phyloP scores from a whole-genome alignment of 163 green algal genomes.

The Volvox carteri region DNA sequence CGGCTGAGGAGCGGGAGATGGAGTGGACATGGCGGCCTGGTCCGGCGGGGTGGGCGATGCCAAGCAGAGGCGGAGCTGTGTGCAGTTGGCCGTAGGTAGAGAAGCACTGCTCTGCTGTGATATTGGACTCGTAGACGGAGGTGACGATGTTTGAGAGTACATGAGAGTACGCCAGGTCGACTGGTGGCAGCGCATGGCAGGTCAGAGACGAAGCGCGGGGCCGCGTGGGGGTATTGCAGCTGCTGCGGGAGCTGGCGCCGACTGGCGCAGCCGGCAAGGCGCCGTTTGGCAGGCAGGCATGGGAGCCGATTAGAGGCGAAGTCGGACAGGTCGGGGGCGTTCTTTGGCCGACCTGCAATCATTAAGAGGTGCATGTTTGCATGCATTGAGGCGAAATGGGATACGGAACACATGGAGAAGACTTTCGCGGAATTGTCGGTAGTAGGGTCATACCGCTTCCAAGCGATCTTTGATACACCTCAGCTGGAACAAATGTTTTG shows the following conservation, averaged over 20 bases:
- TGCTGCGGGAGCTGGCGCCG: background rate
- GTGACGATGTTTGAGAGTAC: background rate
- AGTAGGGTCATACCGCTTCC: background rate
- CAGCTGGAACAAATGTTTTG: no score
- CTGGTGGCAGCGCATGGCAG: background rate
- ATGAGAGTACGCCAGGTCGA: background rate
- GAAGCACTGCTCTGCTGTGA: slow-evolving; percentile 38
- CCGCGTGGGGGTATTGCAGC: background rate
- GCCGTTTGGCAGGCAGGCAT: background rate
- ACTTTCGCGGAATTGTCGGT: no score
- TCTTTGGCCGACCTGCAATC: background rate
- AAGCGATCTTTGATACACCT: no score
- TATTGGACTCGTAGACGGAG: slow-evolving; percentile 23
- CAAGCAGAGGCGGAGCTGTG: slow-evolving; percentile 9
- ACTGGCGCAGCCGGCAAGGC: background rate
- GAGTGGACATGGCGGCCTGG: background rate
- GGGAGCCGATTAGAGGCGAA: background rate
- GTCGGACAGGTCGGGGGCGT: slow-evolving; percentile 31
- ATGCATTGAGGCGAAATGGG: no score
- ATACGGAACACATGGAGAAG: no score
- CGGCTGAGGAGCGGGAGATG: background rate
- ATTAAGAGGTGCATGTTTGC: background rate
- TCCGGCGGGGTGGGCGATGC: background rate
- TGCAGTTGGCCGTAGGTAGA: slow-evolving; percentile 1
- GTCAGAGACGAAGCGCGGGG: background rate